phyloP scores from a whole-genome alignment of 352 stramenopile species.

The Globisporangium nunn region DNA sequence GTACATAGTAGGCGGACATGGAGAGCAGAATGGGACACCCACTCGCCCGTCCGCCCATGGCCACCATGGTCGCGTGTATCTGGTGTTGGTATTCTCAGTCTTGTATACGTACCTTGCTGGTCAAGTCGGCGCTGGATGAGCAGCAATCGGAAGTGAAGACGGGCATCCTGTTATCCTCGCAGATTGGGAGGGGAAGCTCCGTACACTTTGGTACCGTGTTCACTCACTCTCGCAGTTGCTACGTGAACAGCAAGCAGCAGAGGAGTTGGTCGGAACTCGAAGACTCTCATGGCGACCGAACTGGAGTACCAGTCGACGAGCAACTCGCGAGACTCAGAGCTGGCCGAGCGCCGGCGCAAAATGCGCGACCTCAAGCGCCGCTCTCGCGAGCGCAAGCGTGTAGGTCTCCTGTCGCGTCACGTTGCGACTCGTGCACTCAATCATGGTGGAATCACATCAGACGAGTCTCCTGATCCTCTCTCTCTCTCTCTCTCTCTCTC shows the following conservation, averaged over 20 bases:
- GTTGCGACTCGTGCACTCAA: not conserved
- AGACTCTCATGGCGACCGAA: not conserved
- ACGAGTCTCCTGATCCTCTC: not conserved
- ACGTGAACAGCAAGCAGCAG: not conserved
- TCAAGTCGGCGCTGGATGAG: not conserved
- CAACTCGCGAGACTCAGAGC: not conserved
- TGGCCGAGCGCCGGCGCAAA: conserved; percentile 9
- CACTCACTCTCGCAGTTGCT: not conserved
- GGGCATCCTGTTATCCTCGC: not conserved
- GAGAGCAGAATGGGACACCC: too few species aligned
- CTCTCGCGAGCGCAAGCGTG: conserved; percentile 10
- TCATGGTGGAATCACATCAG: not conserved
- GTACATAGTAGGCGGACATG: too few species aligned
- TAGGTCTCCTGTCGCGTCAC: not conserved
- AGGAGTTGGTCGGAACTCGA: too few species aligned
- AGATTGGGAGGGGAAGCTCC: not conserved
- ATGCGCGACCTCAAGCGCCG: conserved; percentile 14
- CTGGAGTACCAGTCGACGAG: not conserved
- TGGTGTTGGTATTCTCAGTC: too few species aligned
- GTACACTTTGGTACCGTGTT: not conserved
- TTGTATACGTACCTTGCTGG: too few species aligned
- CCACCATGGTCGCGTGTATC: too few species aligned
- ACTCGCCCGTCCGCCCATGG: too few species aligned
- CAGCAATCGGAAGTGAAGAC: not conserved
- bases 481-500: not conserved